These are phyloP conservation scores for Ceratonia siliqua DNA, from an alignment of 306 rosid species.

Conservation along the genomic window DNA sequence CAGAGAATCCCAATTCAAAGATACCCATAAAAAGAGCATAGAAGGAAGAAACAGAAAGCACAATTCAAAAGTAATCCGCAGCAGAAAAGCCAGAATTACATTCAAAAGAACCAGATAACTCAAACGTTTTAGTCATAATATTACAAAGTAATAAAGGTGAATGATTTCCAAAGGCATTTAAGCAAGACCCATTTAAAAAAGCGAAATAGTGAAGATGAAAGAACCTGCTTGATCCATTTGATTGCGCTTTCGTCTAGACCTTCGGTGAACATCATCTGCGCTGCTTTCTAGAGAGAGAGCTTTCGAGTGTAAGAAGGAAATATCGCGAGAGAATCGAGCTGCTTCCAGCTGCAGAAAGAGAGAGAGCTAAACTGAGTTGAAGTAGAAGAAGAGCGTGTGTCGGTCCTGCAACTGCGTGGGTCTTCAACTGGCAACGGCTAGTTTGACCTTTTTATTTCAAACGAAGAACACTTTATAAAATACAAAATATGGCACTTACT, in stretches of 20 bases:
- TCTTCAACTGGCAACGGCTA: slow-evolving; percentile 61
- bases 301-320: not conserved
- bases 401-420: not conserved
- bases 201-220: not conserved
- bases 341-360: not conserved
- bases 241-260: slow-evolving; percentile 92
- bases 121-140: not conserved
- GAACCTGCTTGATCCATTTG: slow-evolving; percentile 86
- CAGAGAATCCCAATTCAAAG: not conserved
- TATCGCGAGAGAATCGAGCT: not conserved
- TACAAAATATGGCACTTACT: not conserved
- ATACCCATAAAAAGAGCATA: not conserved
- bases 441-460: slow-evolving; percentile 37
- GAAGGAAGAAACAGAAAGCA: not conserved
- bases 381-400: slow-evolving; percentile 42
- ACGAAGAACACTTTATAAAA: not conserved
- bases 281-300: not conserved
- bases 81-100: not conserved
- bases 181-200: not conserved
- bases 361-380: not conserved
- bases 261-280: slow-evolving; percentile 68
- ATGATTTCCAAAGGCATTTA: not conserved
- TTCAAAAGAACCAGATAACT: not conserved
- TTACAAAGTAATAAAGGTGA: not conserved
- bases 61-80: not conserved